Conservation (phyloP, 1,284 basidiomycete species). For the Cutaneotrichosporon cyanovorans region DNA sequence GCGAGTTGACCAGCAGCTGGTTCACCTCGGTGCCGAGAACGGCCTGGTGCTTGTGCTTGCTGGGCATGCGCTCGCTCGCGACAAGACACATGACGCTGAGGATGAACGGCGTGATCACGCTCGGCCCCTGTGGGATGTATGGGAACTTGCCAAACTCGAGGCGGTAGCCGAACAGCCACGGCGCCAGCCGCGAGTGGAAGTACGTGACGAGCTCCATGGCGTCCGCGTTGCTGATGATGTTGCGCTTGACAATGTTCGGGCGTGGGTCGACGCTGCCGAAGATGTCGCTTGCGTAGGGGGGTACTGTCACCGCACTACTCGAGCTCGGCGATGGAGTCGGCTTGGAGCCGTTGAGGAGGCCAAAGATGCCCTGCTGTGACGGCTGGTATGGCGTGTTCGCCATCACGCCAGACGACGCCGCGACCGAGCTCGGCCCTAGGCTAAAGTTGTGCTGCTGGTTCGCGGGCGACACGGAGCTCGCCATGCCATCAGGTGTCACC, state of each 20-base stretch:
- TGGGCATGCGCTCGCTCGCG: constrained; percentile 29
- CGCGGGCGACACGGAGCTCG: constrained; percentile 10
- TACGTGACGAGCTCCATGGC: constrained; percentile 30
- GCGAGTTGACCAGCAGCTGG: constrained; percentile 27
- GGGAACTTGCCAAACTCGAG: constrained; percentile 36
- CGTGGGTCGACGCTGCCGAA: constrained; percentile 34
- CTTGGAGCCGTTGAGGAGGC: constrained; percentile 10
- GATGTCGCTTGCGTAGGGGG: constrained; percentile 5
- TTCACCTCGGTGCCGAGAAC: constrained; percentile 26
- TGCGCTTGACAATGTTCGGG: constrained; percentile 33
- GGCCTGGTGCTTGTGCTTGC: constrained; percentile 16
- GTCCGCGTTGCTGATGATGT: constrained; percentile 21
- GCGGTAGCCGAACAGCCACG: constrained; percentile 35
- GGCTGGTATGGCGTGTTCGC: neutral
- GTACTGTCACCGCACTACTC: neutral
- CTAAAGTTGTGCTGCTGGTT: constrained; percentile 4
- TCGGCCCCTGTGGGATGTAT: constrained; percentile 33
- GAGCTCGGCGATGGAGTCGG: constrained; percentile 3
- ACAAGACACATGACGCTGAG: constrained; percentile 37
- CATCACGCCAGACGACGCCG: neutral
- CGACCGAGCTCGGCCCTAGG: neutral
- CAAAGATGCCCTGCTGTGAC: constrained; percentile 11
- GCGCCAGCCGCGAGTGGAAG: constrained; percentile 31
- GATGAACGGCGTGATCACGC: constrained; percentile 38
- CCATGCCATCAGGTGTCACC: neutral